Percentiles rank a stretch among this genome's conserved stretches.
Evolutionary conservation across 2,329 filamentous ascomycete species (phyloP).

Genomic region (Diaporthe humulicola): DNA sequence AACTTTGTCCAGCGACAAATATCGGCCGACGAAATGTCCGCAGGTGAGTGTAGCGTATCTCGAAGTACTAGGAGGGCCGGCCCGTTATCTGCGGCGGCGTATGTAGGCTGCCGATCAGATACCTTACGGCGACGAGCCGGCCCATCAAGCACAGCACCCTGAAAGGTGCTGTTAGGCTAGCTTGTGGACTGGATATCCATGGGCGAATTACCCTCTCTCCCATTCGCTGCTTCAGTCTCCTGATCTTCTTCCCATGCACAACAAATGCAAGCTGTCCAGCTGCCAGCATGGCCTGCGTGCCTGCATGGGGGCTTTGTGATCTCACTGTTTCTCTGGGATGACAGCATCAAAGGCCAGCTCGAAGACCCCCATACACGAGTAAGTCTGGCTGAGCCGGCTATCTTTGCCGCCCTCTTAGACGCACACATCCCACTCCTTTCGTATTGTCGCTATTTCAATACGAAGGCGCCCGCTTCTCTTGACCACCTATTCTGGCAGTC

Average conservation of each 20-base stretch:
- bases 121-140: neutral
- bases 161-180: neutral
- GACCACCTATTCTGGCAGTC: neutral
- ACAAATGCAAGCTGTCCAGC: too few species aligned
- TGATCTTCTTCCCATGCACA: neutral
- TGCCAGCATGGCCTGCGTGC: neutral
- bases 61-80: neutral
- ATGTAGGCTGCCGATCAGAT: slow-evolving; percentile 3
- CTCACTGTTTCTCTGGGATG: neutral
- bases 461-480: neutral
- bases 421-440: slow-evolving; percentile 18
- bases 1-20: neutral
- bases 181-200: neutral
- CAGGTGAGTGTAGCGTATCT: neutral
- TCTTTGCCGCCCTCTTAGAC: neutral
- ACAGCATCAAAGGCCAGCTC: neutral
- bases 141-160: neutral
- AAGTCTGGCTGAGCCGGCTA: neutral
- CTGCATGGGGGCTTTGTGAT: too few species aligned
- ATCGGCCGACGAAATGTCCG: neutral
- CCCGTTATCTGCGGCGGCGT: neutral
- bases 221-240: neutral
- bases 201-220: neutral
- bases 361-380: neutral
- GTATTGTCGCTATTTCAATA: neutral